phyloP scores from a whole-genome alignment of 2,329 filamentous ascomycete genomes.

The Xylaria sp. region DNA sequence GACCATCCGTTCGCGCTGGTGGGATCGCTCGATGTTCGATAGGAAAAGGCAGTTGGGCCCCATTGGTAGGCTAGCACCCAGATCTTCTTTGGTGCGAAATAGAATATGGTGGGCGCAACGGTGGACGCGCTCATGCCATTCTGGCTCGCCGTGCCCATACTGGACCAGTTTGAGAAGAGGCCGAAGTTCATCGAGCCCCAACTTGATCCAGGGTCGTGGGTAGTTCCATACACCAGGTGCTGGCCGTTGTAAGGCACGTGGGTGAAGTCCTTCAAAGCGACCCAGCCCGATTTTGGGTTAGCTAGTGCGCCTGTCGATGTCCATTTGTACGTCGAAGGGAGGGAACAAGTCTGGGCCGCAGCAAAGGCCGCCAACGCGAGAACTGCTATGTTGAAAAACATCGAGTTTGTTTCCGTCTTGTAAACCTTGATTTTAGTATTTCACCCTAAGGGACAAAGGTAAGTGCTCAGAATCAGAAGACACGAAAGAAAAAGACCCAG shows the following conservation, averaged over 20 bases:
- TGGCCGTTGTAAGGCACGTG: slow-evolving; percentile 59
- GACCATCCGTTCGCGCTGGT: slow-evolving; percentile 64
- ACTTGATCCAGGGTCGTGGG: slow-evolving; percentile 47
- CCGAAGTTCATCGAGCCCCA: slow-evolving; percentile 66
- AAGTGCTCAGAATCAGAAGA: background rate
- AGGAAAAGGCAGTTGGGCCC: slow-evolving; percentile 64
- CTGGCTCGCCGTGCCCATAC: slow-evolving; percentile 58
- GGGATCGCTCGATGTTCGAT: slow-evolving; percentile 63
- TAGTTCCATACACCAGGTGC: slow-evolving; percentile 65
- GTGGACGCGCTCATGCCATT: slow-evolving; percentile 52
- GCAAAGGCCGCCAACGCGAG: slow-evolving; percentile 29
- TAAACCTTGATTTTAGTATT: background rate
- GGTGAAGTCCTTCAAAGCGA: slow-evolving; percentile 68
- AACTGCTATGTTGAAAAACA: slow-evolving; percentile 19
- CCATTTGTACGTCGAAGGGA: slow-evolving; percentile 59
- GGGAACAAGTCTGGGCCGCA: slow-evolving; percentile 47
- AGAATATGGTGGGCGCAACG: slow-evolving; percentile 68
- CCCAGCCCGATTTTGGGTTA: slow-evolving; percentile 58
- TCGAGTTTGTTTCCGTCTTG: background rate
- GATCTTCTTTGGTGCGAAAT: slow-evolving; percentile 63
- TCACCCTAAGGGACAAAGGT: background rate
- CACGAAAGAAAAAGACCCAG: background rate
- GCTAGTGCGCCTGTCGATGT: slow-evolving; percentile 57
- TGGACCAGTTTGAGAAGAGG: slow-evolving; percentile 57
- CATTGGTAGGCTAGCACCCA: slow-evolving; percentile 73